Conservation (phyloP, 768 basidiomycete species). For the Boletus patriciae region DNA sequence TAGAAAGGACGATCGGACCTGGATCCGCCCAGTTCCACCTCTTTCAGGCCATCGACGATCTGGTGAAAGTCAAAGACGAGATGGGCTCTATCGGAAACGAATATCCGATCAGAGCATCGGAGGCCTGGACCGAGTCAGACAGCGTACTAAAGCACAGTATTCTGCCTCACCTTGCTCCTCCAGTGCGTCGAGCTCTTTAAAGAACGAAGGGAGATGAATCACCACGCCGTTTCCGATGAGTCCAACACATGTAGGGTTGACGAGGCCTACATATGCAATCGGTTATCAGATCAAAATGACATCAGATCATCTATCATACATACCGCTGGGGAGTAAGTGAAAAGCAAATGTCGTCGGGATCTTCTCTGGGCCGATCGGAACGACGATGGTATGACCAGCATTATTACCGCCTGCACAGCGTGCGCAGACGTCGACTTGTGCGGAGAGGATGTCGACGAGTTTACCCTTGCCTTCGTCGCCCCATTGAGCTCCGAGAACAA, state of each 20-base stretch:
- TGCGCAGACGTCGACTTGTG: constrained; percentile 88
- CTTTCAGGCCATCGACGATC: constrained; percentile 98
- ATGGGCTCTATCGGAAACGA: constrained; percentile 94
- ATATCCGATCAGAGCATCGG: constrained; percentile 77
- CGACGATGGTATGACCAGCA: constrained; percentile 97
- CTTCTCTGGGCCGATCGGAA: constrained; percentile 63
- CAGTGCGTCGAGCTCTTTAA: constrained; percentile 85
- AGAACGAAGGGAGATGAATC: constrained; percentile 93
- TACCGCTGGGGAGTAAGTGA: constrained; percentile 92
- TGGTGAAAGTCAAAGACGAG: constrained; percentile 99
- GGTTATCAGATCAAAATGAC: neutral
- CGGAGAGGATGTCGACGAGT: constrained; percentile 93
- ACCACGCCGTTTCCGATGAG: constrained; percentile 96
- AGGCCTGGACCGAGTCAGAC: constrained; percentile 56
- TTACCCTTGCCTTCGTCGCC: constrained; percentile 95
- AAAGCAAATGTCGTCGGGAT: constrained; percentile 88
- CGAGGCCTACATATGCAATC: constrained; percentile 12
- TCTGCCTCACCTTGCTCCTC: constrained; percentile 67
- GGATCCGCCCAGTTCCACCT: constrained; percentile 91
- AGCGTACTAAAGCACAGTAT: neutral
- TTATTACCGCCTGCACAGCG: constrained; percentile 98
- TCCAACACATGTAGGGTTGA: constrained; percentile 63
- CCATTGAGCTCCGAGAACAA: constrained; percentile 88
- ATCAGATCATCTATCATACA: constrained; percentile 2
- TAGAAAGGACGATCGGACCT: constrained; percentile 44